Percentiles rank a stretch among this genome's conserved stretches.
Evolutionary conservation across 2,329 filamentous ascomycete genomes (phyloP).

Genomic region (Arthrinium phaeospermum): DNA sequence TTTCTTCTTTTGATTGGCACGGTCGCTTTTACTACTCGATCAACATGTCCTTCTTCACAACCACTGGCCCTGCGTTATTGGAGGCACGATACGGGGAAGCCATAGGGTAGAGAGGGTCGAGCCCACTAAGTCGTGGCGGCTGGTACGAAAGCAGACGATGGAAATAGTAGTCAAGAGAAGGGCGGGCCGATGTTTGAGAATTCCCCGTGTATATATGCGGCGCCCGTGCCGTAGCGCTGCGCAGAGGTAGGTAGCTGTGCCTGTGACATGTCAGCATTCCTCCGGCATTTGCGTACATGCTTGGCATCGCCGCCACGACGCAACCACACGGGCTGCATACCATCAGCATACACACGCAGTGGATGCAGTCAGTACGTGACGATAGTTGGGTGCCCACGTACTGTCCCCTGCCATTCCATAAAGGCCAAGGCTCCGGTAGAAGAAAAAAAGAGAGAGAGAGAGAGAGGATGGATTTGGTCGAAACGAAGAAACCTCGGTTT

Average conservation of each 20-base stretch:
- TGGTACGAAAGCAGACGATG: not conserved
- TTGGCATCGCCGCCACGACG: not conserved
- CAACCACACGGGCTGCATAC: not conserved
- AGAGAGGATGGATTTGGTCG: no score
- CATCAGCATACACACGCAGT: not conserved
- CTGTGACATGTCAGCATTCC: not conserved
- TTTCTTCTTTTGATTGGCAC: not conserved
- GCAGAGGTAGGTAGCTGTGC: not conserved
- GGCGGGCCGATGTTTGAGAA: not conserved
- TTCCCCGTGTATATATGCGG: conserved; percentile 16
- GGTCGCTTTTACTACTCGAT: not conserved
- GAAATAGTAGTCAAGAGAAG: not conserved
- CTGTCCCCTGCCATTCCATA: not conserved
- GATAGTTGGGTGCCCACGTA: not conserved
- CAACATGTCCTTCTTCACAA: not conserved
- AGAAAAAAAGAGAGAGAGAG: not conserved
- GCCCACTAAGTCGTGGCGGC: not conserved
- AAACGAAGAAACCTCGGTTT: not conserved
- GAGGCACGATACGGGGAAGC: not conserved
- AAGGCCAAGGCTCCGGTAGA: not conserved
- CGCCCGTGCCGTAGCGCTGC: not conserved
- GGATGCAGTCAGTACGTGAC: not conserved
- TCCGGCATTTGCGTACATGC: conserved; percentile 7
- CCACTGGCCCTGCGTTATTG: not conserved
- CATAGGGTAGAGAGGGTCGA: not conserved